phyloP scores from a whole-genome alignment of 2,329 filamentous ascomycete genomes.

The Fusarium torreyae region DNA sequence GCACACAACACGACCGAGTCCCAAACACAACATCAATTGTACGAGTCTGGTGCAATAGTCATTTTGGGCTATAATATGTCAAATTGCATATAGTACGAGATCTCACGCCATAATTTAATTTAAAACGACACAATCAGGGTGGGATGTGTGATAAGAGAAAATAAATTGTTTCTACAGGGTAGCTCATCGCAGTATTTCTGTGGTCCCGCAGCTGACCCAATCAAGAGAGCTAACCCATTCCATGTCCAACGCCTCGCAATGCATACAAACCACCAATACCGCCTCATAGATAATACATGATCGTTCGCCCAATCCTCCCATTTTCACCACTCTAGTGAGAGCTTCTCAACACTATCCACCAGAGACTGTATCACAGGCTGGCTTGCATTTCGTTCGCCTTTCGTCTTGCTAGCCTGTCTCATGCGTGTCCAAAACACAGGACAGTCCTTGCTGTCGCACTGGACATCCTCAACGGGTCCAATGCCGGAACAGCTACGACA shows the following conservation, averaged over 20 bases:
- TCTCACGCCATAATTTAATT: too few relatives aligned
- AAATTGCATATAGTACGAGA: too few relatives aligned
- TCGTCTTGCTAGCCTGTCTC: conserved; percentile 69
- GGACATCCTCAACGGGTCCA: conserved; percentile 81
- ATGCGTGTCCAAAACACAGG: conserved; percentile 88
- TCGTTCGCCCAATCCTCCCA: not conserved
- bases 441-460: conserved; percentile 92
- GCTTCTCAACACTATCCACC: conserved; percentile 46
- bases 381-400: conserved; percentile 55
- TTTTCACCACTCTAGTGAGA: conserved; percentile 56
- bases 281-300: conserved; percentile 7
- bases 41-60: too few relatives aligned
- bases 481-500: conserved; percentile 87
- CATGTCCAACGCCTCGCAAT: conserved; percentile 19
- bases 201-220: not conserved
- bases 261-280: conserved; percentile 7
- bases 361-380: conserved; percentile 55
- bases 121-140: too few relatives aligned
- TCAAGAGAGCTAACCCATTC: not conserved
- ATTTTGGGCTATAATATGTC: too few relatives aligned
- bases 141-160: not conserved
- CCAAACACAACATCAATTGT: too few relatives aligned
- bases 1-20: too few relatives aligned
- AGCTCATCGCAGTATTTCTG: not conserved
- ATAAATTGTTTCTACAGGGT: not conserved